A percentile compares a stretch with the other conserved stretches of the same genome.
Evolutionary conservation across 805 yeast species (phyloP).

Genomic region (Saccharomyces paradoxus): DNA sequence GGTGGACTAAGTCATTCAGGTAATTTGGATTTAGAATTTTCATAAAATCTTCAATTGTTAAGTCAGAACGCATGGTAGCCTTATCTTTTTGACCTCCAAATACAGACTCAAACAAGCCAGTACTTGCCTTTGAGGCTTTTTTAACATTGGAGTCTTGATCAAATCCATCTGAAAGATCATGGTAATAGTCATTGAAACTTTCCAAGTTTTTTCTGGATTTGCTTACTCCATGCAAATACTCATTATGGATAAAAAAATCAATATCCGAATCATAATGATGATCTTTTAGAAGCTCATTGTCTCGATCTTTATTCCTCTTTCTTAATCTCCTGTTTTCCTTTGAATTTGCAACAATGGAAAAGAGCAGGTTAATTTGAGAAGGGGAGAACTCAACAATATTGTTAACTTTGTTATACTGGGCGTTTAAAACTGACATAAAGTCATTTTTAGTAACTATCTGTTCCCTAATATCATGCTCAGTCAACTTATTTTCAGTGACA

Average conservation of each 20-base stretch:
- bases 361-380: constrained; percentile 34
- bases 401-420: constrained; percentile 35
- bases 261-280: constrained; percentile 24
- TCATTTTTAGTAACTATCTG: constrained; percentile 32
- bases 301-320: constrained; percentile 4
- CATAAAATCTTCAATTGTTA: constrained; percentile 35
- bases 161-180: constrained; percentile 19
- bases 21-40: constrained; percentile 37
- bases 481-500: constrained; percentile 23
- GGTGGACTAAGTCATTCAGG: constrained; percentile 29
- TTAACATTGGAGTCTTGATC: constrained; percentile 10
- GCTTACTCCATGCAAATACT: constrained; percentile 20
- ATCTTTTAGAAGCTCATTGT: background rate
- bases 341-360: constrained; percentile 31
- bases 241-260: constrained; percentile 23
- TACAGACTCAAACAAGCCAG: background rate
- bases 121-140: background rate
- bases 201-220: constrained; percentile 15
- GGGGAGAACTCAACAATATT: constrained; percentile 36
- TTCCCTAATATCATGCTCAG: constrained; percentile 24
- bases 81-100: constrained; percentile 8
- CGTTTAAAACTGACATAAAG: constrained; percentile 29
- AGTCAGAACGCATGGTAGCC: constrained; percentile 16
- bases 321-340: constrained; percentile 21
- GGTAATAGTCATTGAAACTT: constrained; percentile 23